Evolutionary conservation across 768 basidiomycete genomes (phyloP).

Genomic region (Leccinellum luteum): DNA sequence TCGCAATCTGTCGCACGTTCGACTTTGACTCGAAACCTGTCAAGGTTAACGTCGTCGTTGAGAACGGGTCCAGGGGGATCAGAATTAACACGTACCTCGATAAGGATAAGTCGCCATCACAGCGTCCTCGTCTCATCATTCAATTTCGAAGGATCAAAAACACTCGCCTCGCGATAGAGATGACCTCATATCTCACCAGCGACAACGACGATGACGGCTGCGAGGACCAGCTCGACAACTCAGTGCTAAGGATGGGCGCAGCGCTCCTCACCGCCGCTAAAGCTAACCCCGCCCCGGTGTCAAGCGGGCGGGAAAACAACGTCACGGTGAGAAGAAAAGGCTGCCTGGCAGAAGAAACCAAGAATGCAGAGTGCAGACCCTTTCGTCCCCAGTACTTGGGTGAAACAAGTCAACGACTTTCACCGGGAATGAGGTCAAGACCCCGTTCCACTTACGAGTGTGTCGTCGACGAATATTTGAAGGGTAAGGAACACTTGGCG

Average conservation of each 20-base stretch:
- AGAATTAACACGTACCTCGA: slow-evolving; percentile 92
- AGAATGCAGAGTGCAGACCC: no score
- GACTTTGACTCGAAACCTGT: slow-evolving; percentile 27
- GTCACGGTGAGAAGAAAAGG: no score
- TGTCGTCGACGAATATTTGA: no score
- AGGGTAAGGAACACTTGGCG: no score
- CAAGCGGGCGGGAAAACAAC: no score
- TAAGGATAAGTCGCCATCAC: not conserved
- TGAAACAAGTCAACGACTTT: no score
- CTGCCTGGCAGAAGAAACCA: no score
- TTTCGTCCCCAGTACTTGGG: no score
- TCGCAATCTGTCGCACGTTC: slow-evolving; percentile 62
- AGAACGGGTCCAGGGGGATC: slow-evolving; percentile 75
- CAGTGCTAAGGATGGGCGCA: slow-evolving; percentile 68
- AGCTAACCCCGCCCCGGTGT: slow-evolving; percentile 50
- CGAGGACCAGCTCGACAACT: slow-evolving; percentile 75
- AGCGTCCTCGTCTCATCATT: not conserved
- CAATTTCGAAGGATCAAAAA: slow-evolving; percentile 63
- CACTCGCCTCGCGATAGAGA: slow-evolving; percentile 70
- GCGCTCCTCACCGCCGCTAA: slow-evolving; percentile 61
- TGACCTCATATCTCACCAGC: slow-evolving; percentile 74
- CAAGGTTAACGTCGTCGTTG: slow-evolving; percentile 81
- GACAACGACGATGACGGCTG: no score
- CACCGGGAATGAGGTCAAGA: no score
- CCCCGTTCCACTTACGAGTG: no score